Evolutionary conservation across 1,284 basidiomycete species (phyloP), one percentile per base, ranked within the genome.

Genomic region (Meripilus lineatus): DNA sequence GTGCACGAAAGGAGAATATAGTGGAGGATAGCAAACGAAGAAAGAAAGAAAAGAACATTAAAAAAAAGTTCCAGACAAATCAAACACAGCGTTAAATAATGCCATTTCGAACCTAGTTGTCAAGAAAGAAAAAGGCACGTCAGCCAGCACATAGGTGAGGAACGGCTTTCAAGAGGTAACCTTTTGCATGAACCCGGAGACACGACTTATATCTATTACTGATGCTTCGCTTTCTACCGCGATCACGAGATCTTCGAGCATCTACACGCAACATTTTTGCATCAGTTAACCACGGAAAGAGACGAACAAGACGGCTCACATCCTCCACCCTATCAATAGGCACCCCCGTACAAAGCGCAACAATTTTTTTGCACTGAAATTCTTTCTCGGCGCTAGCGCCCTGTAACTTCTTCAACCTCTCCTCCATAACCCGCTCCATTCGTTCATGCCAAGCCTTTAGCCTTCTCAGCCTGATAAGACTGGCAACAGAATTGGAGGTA

Each of bases 141-240:
- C 28, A 30, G 28, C 10, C 8, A 30, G n/a, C 28, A 10, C 15
- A 22, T 21, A 30, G 23, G 25, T 17, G 30, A 15, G 21, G 17
- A n/a, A 21, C 39, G n/a, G n/a, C n/a, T n/a, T n/a, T n/a, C n/a
- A n/a, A 36, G 14, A 18, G 3, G 37, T 14, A 42, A 81, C 84
- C 72, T 84, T 89, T 60, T 86, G 86, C 84, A 95, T 89, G 61
- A 95, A 93, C 5, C 86, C 88, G 37, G 90, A 89, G 35, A 94
- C 86, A 42, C 90, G 79, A 32, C 81, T 81, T 44, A 94, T 79
- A 63, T 95, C 92, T 18, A 93, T 82, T 43, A 84, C 73, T 51
- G 88, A 84, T 1, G 88, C 74, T 61, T 95, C 92, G 57, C 87
- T 92, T 64, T 95, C 92, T 42, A 95, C 84, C 20, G 93, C 92